These are phyloP conservation scores for Scedosporium minutisporum DNA, from an alignment of 2,329 filamentous ascomycete genomes.

Conservation along the genomic window DNA sequence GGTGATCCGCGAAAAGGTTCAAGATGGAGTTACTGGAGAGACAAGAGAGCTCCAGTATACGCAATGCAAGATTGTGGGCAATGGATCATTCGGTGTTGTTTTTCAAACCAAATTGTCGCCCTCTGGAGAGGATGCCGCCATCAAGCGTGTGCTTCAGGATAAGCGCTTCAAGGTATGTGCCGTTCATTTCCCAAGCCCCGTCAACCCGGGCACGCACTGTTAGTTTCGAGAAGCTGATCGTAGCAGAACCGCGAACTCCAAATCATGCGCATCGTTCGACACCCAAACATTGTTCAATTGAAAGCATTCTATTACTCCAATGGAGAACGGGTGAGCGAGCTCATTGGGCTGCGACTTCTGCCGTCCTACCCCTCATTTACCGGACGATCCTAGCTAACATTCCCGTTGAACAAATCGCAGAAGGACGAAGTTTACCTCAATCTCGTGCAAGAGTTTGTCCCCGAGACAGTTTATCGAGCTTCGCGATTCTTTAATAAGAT, in stretches of 20 bases:
- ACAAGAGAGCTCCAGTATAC: conserved; percentile 96
- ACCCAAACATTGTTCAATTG: conserved; percentile 96
- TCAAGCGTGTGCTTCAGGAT: conserved; percentile 97
- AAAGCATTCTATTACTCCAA: conserved; percentile 99
- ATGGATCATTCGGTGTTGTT: conserved; percentile 96
- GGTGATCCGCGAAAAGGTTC: conserved; percentile 96
- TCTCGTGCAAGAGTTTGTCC: conserved; percentile 93
- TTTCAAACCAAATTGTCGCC: conserved; percentile 98
- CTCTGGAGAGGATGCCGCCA: conserved; percentile 95
- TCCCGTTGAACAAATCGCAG: conserved; percentile 29
- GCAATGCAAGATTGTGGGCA: conserved; percentile 98
- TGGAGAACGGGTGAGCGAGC: conserved; percentile 76
- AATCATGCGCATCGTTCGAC: conserved; percentile 98
- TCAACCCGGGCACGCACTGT: background rate
- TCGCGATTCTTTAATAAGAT: conserved; percentile 99
- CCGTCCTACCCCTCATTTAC: background rate
- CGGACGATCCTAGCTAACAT: background rate
- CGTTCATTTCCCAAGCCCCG: conserved; percentile 10
- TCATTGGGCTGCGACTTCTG: background rate
- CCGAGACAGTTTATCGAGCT: conserved; percentile 95
- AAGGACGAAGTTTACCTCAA: conserved; percentile 99
- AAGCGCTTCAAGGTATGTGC: conserved; percentile 90
- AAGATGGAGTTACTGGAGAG: conserved; percentile 94
- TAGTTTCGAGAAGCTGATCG: background rate
- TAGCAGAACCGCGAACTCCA: conserved; percentile 91